phyloP scores from a whole-genome alignment of 148 eudicot genomes.

The Chenopodium formosanum region DNA sequence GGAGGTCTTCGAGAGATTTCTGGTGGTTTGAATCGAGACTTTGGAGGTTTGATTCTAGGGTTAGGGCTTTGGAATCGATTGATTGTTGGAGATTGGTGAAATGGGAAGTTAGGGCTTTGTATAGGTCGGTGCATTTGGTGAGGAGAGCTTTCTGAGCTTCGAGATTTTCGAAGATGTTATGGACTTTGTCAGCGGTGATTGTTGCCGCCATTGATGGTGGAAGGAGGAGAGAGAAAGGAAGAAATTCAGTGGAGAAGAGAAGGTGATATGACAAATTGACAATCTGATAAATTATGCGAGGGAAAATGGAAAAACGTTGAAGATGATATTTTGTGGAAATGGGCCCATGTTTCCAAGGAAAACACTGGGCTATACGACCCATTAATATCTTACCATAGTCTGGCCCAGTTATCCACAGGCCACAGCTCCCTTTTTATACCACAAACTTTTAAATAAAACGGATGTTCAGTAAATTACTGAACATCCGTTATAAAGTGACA shows the following conservation, averaged over 20 bases:
- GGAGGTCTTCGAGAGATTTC: conserved; percentile 28
- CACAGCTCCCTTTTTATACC: too few relatives aligned
- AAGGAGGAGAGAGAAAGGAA: background rate
- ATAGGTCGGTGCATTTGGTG: conserved; percentile 33
- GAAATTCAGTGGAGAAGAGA: background rate
- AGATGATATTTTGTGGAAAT: too few relatives aligned
- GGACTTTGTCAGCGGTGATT: conserved; percentile 13
- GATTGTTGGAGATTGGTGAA: conserved; percentile 36
- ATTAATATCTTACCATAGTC: too few relatives aligned
- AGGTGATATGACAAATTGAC: too few relatives aligned
- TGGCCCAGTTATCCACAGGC: too few relatives aligned
- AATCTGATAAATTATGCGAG: too few relatives aligned
- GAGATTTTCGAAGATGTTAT: conserved; percentile 40
- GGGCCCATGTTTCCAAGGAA: too few relatives aligned
- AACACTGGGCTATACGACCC: too few relatives aligned
- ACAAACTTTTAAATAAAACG: too few relatives aligned
- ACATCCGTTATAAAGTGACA: too few relatives aligned
- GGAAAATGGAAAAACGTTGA: too few relatives aligned
- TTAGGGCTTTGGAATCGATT: conserved; percentile 34
- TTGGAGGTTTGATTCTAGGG: conserved; percentile 43
- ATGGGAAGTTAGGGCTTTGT: conserved; percentile 50
- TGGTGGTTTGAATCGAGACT: conserved; percentile 30
- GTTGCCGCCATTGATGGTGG: conserved; percentile 37
- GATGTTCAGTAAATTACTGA: too few relatives aligned
- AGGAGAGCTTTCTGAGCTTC: conserved; percentile 41